Evolutionary conservation across 129 eudicot genomes (phyloP).

Genomic region (Calendula officinalis): DNA sequence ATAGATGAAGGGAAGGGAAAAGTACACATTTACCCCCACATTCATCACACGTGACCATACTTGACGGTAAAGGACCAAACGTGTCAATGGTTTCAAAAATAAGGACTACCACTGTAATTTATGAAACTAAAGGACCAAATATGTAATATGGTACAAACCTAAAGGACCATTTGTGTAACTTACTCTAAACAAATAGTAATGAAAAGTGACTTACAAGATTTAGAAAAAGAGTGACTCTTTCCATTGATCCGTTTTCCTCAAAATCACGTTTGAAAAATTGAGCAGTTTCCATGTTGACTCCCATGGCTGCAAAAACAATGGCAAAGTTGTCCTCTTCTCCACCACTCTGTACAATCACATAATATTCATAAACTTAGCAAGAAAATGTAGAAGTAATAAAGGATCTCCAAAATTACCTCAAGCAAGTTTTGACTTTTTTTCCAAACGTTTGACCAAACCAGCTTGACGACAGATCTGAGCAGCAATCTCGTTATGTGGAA

Average conservation of each 20-base stretch:
- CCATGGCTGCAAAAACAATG: slow-evolving; percentile 99
- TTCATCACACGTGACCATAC: too few relatives aligned
- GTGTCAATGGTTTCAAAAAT: too few relatives aligned
- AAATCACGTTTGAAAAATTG: slow-evolving; percentile 98
- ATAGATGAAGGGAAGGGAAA: too few relatives aligned
- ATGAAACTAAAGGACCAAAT: too few relatives aligned
- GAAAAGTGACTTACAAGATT: slow-evolving; percentile 57
- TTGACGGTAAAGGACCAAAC: too few relatives aligned
- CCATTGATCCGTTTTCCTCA: slow-evolving; percentile 99
- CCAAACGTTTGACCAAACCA: slow-evolving; percentile 97
- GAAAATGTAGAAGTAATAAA: too few relatives aligned
- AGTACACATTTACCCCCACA: too few relatives aligned
- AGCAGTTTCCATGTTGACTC: slow-evolving; percentile 99
- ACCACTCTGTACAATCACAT: slow-evolving; percentile 37
- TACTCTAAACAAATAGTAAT: too few relatives aligned
- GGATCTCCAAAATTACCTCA: slow-evolving; percentile 77
- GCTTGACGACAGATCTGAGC: slow-evolving; percentile 99
- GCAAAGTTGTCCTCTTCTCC: slow-evolving; percentile 99
- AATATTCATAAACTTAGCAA: too few relatives aligned
- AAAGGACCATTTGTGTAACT: too few relatives aligned
- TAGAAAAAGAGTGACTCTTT: slow-evolving; percentile 94
- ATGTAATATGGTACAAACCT: too few relatives aligned
- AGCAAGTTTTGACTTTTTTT: slow-evolving; percentile 77
- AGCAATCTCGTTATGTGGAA: slow-evolving; percentile 98
- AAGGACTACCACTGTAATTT: too few relatives aligned